Base-by-base conservation (phyloP, 495 filamentous ascomycete genomes). In the Penicillium cosmopolitanum region DNA sequence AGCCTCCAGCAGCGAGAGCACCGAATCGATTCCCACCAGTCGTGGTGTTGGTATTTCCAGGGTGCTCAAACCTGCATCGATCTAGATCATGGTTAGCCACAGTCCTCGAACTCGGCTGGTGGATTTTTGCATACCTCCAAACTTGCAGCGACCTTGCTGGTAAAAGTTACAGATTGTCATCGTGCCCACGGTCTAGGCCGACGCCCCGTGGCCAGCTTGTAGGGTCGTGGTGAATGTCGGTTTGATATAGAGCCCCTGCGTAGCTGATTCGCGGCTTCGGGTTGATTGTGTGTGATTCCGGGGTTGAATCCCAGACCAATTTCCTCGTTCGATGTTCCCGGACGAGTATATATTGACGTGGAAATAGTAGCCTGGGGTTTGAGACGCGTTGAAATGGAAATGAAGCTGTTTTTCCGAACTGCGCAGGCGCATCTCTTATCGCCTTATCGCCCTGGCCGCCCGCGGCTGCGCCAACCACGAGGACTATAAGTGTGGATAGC, bases 111-210 rank as follows among this genome's bases (percentile, higher is more conserved):
- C n/a, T 7, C 23, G 28, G 7, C 9, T 9, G 43, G 42, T n/a
- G 5, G 36, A 56, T 23, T 13, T 3, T n/a, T n/a, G 51, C 70
- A 35, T 74, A 80, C 81, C 77, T 66, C 91, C 92, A 67, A 81
- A 88, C 65, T 79, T 86, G 79, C 92, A 96, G 52, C 82, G 80
- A 46, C 89, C 90, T 70, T 87, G 84, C 71, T 84, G 84, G 66
- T 80, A 96, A 69, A 85, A 93, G 38, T 66, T 81, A 80, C 92
- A 96, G 62, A 92, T 73, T 4, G 71, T 64, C 87, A 89, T 89
- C 1, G 51, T 53, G 46, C 33, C 28, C 42, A 10, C 50, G 50
- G 18, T 48, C 38, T 57, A 11, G 42, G 59, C 18, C 9, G 28
- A 31, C 28, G 28, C 28, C 25, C 28, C 28, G 28, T 31, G 28